Conservation (phyloP, 805 yeast genomes). For the Kuraishia hungarica region DNA sequence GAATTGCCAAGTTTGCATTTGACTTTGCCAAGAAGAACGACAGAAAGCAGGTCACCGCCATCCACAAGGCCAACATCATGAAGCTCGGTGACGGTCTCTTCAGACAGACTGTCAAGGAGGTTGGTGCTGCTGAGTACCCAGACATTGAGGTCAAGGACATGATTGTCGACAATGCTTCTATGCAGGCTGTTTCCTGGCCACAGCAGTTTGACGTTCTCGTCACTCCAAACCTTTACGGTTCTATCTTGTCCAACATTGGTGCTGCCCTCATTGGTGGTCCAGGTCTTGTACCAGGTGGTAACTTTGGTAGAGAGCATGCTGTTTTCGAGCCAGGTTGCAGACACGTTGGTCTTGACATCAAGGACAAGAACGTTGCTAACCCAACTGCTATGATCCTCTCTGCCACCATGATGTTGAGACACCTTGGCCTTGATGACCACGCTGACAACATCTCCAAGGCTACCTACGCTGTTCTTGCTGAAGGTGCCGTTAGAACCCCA, state of each 20-base stretch:
- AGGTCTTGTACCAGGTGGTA: constrained; percentile 97
- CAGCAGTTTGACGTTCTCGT: constrained; percentile 98
- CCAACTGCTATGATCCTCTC: constrained; percentile 97
- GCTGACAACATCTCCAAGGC: constrained; percentile 88
- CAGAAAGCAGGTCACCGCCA: constrained; percentile 90
- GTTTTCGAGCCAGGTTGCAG: constrained; percentile 99
- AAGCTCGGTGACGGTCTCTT: constrained; percentile 97
- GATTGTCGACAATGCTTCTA: constrained; percentile 97
- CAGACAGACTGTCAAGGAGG: constrained; percentile 85
- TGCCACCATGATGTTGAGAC: constrained; percentile 87
- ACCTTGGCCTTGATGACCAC: constrained; percentile 76
- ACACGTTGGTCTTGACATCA: constrained; percentile 95
- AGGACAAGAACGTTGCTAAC: constrained; percentile 92
- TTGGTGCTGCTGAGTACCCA: constrained; percentile 81
- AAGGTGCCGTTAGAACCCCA: constrained; percentile 75
- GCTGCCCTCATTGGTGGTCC: constrained; percentile 97
- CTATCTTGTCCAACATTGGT: constrained; percentile 95
- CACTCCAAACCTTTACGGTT: constrained; percentile 97
- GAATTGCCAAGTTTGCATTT: constrained; percentile 95
- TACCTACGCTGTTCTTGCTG: constrained; percentile 82
- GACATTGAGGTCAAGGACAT: constrained; percentile 78
- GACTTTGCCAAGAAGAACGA: constrained; percentile 90
- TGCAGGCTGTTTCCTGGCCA: constrained; percentile 98
- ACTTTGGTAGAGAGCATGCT: constrained; percentile 95
- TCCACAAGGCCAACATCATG: constrained; percentile 99